A percentile compares a stretch with the other conserved stretches of the same genome.
phyloP scores from a whole-genome alignment of 2,329 filamentous ascomycete species.

The Aspergillus brasiliensis region DNA sequence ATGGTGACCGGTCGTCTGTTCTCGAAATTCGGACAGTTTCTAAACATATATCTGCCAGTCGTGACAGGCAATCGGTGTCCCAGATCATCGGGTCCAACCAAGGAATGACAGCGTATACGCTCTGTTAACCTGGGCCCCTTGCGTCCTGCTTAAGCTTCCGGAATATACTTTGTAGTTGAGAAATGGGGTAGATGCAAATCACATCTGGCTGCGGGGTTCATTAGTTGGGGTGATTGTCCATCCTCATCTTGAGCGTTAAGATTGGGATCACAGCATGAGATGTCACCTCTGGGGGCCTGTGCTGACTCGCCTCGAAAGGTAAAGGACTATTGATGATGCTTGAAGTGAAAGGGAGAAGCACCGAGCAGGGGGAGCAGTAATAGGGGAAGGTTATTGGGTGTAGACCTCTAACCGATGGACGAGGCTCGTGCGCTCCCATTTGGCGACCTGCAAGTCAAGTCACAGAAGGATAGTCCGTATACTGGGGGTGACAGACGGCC shows the following conservation, averaged over 20 bases:
- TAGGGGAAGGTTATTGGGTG: neutral
- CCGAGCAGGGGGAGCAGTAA: neutral
- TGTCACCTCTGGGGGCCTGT: neutral
- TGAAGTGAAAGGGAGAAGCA: neutral
- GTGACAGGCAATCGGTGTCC: neutral
- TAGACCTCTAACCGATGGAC: neutral
- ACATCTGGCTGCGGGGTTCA: neutral
- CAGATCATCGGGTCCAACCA: conserved; percentile 1
- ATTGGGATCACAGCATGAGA: neutral
- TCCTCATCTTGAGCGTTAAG: neutral
- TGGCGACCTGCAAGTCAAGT: neutral
- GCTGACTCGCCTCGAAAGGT: neutral
- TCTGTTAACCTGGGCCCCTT: neutral
- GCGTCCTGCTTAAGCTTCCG: neutral
- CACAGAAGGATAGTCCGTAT: neutral
- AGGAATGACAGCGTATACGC: conserved; percentile 3
- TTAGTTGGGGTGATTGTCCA: neutral
- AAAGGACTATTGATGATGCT: too few species aligned
- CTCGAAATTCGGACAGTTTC: conserved; percentile 1
- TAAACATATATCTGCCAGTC: neutral
- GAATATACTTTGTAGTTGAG: neutral
- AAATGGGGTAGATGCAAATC: neutral
- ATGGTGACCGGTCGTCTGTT: neutral
- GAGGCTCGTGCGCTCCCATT: neutral
- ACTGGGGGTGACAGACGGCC: too few species aligned